phyloP scores from a whole-genome alignment of 805 yeast genomes.

The Candida dajiaensis region DNA sequence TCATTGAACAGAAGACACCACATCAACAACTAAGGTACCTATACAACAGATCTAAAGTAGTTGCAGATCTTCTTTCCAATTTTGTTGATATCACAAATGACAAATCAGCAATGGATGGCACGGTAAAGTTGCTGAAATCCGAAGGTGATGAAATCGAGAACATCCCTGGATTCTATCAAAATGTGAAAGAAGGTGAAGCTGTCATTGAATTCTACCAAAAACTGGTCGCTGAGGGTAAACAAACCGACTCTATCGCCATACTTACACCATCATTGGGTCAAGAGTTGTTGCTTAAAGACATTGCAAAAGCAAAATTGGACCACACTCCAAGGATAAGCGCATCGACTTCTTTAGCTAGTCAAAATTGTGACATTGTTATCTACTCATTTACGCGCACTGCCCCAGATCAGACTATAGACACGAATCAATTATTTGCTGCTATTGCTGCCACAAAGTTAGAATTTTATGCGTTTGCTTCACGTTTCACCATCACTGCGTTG shows the following conservation, averaged over 20 bases:
- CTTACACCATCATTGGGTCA: constrained; percentile 29
- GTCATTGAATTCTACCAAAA: constrained; percentile 40
- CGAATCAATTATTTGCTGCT: background rate
- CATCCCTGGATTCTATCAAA: constrained; percentile 24
- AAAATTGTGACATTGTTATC: constrained; percentile 1
- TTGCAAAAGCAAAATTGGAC: background rate
- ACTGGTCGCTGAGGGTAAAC: constrained; percentile 39
- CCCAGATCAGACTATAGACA: background rate
- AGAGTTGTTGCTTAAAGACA: constrained; percentile 5
- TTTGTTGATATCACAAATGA: background rate
- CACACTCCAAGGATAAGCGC: background rate
- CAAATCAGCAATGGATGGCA: background rate
- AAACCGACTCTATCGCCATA: constrained; percentile 32
- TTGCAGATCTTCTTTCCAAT: background rate
- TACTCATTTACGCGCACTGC: background rate
- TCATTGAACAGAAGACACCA: background rate
- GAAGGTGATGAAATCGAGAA: constrained; percentile 27
- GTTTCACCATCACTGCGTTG: background rate
- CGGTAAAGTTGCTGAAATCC: constrained; percentile 28
- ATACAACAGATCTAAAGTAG: background rate
- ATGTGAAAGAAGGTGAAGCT: constrained; percentile 44
- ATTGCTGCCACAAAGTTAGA: background rate
- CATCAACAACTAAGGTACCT: background rate
- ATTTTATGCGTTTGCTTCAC: constrained; percentile 1
- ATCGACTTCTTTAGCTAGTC: background rate